These are phyloP conservation scores for Tetragonia tetragonoides DNA, from an alignment of 148 eudicot genomes.

Conservation along the genomic window DNA sequence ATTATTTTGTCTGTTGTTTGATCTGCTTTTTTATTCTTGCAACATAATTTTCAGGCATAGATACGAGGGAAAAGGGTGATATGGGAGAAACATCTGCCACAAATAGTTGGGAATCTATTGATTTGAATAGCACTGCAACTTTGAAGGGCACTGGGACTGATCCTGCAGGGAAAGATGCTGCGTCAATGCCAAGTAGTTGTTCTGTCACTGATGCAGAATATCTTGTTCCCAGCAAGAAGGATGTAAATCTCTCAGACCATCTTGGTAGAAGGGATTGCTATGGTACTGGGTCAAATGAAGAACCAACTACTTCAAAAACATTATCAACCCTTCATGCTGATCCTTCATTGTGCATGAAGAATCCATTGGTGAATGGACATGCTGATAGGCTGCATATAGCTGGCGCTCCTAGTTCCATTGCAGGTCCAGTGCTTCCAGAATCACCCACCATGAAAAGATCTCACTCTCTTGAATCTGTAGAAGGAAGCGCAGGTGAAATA, in stretches of 20 bases:
- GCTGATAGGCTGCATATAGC: constrained; percentile 26
- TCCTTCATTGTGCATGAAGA: constrained; percentile 7
- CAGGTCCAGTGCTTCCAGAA: constrained; percentile 15
- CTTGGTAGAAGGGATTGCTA: constrained; percentile 4
- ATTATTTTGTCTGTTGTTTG: constrained; percentile 5
- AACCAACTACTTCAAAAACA: constrained; percentile 17
- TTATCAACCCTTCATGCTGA: constrained; percentile 9
- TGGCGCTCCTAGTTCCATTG: constrained; percentile 29
- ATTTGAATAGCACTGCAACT: constrained; percentile 22
- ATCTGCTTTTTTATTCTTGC: constrained; percentile 10
- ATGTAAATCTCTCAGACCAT: constrained; percentile 22
- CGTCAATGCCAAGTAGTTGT: constrained; percentile 10
- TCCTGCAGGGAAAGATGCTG: constrained; percentile 15
- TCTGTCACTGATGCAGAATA: constrained; percentile 18
- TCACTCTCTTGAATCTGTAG: constrained; percentile 43
- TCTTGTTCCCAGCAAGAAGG: constrained; percentile 9
- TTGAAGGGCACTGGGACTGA: constrained; percentile 12
- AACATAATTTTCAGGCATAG: constrained; percentile 28
- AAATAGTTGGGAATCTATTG: constrained; percentile 30
- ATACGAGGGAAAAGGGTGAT: constrained; percentile 31
- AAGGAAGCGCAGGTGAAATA: constrained; percentile 36
- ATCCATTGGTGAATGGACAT: constrained; percentile 17
- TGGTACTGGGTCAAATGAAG: constrained; percentile 20
- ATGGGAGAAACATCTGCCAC: constrained; percentile 21
- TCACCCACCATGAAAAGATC: constrained; percentile 35